These are phyloP conservation scores for Candida orba DNA, from an alignment of 805 yeast species.

Conservation along the genomic window DNA sequence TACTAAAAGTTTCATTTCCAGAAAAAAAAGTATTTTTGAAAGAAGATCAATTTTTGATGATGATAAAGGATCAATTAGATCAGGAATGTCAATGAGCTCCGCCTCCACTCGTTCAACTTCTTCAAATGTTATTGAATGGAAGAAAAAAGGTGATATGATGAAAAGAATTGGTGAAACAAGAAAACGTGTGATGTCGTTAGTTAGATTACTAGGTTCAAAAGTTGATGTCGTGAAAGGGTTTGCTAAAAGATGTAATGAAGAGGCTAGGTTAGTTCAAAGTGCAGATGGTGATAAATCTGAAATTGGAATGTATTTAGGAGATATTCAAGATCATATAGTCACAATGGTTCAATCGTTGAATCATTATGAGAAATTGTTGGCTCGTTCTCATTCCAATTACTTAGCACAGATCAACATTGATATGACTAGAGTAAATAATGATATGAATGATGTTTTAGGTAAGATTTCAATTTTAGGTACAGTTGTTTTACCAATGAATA, in stretches of 20 bases:
- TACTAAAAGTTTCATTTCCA: slow-evolving; percentile 2
- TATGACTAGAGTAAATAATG: slow-evolving; percentile 95
- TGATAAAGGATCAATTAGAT: slow-evolving; percentile 17
- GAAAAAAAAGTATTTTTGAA: slow-evolving; percentile 12
- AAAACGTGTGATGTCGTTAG: slow-evolving; percentile 85
- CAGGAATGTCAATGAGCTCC: slow-evolving; percentile 22
- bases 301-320: slow-evolving; percentile 38
- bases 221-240: slow-evolving; percentile 98
- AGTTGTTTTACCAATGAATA: slow-evolving; percentile 89
- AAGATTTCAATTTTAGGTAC: slow-evolving; percentile 92
- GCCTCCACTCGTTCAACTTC: slow-evolving; percentile 28
- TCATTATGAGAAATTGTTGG: slow-evolving; percentile 89
- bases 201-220: slow-evolving; percentile 79
- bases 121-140: slow-evolving; percentile 62
- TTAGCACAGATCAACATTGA: slow-evolving; percentile 95
- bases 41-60: slow-evolving; percentile 13
- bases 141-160: slow-evolving; percentile 89
- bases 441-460: slow-evolving; percentile 93
- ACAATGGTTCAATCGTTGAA: slow-evolving; percentile 95
- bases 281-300: slow-evolving; percentile 68
- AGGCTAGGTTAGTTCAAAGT: slow-evolving; percentile 33
- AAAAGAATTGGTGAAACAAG: slow-evolving; percentile 93
- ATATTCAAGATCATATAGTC: slow-evolving; percentile 36
- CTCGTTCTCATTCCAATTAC: slow-evolving; percentile 93
- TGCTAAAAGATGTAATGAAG: slow-evolving; percentile 84